These are phyloP conservation scores for Hyaloscypha hepaticicola DNA, from an alignment of 495 filamentous ascomycete genomes.

Conservation along the genomic window DNA sequence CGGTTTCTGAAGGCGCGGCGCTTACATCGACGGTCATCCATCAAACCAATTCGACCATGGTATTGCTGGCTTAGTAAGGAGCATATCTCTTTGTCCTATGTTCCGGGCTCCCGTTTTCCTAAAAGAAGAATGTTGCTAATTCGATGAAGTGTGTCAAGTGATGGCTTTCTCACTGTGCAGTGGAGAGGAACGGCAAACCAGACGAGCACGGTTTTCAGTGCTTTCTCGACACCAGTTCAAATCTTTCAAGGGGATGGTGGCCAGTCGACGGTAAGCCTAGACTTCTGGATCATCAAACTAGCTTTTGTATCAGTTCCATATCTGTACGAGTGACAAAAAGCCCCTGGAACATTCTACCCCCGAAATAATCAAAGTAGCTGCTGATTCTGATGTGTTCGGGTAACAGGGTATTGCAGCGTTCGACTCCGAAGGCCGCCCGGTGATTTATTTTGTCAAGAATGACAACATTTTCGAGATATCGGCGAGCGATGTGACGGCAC, in stretches of 20 bases:
- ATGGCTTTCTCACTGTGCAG: constrained; percentile 9
- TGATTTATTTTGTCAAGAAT: not conserved
- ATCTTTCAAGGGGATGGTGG: constrained; percentile 7
- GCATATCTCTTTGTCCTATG: no score
- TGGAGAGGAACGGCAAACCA: constrained; percentile 10
- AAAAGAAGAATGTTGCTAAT: no score
- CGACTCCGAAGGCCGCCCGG: not conserved
- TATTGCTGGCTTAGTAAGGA: constrained; percentile 12
- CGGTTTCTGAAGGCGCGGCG: not conserved
- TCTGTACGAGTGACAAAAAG: no score
- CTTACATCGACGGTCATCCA: not conserved
- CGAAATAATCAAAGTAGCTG: no score
- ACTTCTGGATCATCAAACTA: no score
- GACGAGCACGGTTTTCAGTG: not conserved
- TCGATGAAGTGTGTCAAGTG: not conserved
- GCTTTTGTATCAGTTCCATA: no score
- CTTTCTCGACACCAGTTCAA: not conserved
- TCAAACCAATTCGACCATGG: not conserved
- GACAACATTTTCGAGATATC: not conserved
- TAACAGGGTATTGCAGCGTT: not conserved
- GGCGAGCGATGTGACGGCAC: not conserved
- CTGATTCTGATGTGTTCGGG: no score
- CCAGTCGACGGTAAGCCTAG: no score
- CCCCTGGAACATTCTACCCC: no score
- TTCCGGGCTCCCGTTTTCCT: no score